These are phyloP conservation scores for Metschnikowia chrysomelidarum DNA, from an alignment of 805 yeast species.

Conservation along the genomic window DNA sequence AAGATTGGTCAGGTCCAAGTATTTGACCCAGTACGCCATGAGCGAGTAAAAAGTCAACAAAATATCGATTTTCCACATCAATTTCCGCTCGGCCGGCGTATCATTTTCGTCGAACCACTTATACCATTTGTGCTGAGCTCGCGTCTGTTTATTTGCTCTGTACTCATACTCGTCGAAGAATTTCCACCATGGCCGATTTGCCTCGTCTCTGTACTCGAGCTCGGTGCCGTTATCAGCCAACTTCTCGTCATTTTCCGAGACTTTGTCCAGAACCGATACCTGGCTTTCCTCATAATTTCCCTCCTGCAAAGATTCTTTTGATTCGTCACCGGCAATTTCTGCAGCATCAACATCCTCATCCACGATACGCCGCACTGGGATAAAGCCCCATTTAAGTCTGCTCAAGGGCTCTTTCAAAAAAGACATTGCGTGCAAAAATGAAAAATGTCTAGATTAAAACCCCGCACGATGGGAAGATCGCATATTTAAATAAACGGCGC, in stretches of 20 bases:
- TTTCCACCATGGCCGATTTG: slow-evolving; percentile 49
- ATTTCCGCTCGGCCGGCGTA: slow-evolving; percentile 28
- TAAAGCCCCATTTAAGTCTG: slow-evolving; percentile 32
- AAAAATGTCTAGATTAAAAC: no score
- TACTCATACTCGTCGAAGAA: slow-evolving; percentile 41
- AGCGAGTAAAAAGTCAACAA: slow-evolving; percentile 26
- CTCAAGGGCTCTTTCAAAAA: slow-evolving; percentile 15
- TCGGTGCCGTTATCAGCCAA: slow-evolving; percentile 1
- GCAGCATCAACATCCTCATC: slow-evolving; percentile 25
- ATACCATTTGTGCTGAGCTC: slow-evolving; percentile 24
- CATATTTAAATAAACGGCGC: no score
- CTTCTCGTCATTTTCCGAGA: background rate
- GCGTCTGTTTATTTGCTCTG: slow-evolving; percentile 19
- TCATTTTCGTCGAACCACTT: slow-evolving; percentile 29
- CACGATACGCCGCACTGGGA: slow-evolving; percentile 34
- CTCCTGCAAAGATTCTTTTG: slow-evolving; percentile 12
- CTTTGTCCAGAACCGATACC: no score
- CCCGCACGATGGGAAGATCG: no score
- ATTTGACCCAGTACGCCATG: slow-evolving; percentile 34
- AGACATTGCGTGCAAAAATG: slow-evolving; percentile 4
- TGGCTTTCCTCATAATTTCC: slow-evolving; percentile 12
- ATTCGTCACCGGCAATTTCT: background rate
- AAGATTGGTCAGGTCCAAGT: slow-evolving; percentile 24
- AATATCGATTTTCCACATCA: slow-evolving; percentile 30
- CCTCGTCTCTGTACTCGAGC: slow-evolving; percentile 52